phyloP scores from a whole-genome alignment of 2,329 filamentous ascomycete genomes.

The Trichoderma aggressivum region DNA sequence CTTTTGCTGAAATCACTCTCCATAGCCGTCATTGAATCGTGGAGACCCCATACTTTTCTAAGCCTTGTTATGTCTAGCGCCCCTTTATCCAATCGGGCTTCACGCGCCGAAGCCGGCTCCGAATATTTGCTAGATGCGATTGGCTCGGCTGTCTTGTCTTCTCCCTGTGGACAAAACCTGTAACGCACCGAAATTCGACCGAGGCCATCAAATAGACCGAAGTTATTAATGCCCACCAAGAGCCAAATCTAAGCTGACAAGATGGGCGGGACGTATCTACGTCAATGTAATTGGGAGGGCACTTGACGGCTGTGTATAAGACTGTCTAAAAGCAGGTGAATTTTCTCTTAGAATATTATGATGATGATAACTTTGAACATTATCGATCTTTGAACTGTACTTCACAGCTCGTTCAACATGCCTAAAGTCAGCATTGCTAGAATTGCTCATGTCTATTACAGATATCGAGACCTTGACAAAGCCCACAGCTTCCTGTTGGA shows the following conservation, averaged over 20 bases:
- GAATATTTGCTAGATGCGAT: background rate
- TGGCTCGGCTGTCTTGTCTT: background rate
- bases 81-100: background rate
- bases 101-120: background rate
- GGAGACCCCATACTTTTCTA: background rate
- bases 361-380: background rate
- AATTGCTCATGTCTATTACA: background rate
- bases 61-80: background rate
- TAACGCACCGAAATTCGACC: background rate
- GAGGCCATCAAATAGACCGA: background rate
- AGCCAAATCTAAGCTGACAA: background rate
- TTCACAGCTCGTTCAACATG: background rate
- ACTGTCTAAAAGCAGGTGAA: background rate
- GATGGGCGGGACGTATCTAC: background rate
- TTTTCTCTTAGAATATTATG: background rate
- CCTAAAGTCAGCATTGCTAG: background rate
- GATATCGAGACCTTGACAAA: background rate
- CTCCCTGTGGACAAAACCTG: background rate
- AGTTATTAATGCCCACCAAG: background rate
- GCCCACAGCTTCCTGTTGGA: background rate
- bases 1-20: background rate
- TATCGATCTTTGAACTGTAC: background rate
- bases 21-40: background rate
- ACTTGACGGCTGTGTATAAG: background rate
- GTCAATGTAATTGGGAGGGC: background rate